phyloP scores from a whole-genome alignment of 768 basidiomycete genomes.

The Sarcomyxa edulis region DNA sequence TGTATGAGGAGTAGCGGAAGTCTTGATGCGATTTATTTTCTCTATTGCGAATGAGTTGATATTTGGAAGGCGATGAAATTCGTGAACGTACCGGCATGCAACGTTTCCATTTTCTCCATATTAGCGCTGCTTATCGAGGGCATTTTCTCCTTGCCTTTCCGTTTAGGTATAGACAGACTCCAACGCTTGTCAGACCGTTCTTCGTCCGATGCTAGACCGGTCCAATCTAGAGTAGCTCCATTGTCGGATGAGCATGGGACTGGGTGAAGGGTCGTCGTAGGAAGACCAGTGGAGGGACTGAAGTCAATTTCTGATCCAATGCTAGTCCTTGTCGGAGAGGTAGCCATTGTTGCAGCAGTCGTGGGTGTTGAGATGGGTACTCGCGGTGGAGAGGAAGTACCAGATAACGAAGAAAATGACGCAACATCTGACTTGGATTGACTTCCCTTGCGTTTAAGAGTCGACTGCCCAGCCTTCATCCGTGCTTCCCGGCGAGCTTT shows the following conservation, averaged over 20 bases:
- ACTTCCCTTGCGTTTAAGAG: constrained; percentile 15
- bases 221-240: constrained; percentile 72
- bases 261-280: constrained; percentile 43
- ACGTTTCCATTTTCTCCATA: constrained; percentile 54
- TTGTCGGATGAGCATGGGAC: constrained; percentile 66
- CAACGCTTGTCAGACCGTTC: constrained; percentile 57
- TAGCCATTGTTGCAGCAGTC: constrained; percentile 19
- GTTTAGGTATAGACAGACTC: constrained; percentile 52
- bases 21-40: constrained; percentile 50
- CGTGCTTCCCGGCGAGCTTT: constrained; percentile 76
- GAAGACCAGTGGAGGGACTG: constrained; percentile 53
- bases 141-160: constrained; percentile 49
- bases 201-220: constrained; percentile 47
- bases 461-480: constrained; percentile 23
- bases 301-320: constrained; percentile 58
- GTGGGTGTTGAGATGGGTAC: constrained; percentile 24
- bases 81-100: constrained; percentile 48
- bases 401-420: constrained; percentile 11
- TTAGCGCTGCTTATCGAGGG: constrained; percentile 34
- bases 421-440: constrained; percentile 11
- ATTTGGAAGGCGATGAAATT: too few relatives aligned
- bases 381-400: constrained; percentile 11
- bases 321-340: constrained; percentile 20
- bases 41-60: too few relatives aligned
- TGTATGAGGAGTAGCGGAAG: constrained; percentile 45